phyloP scores from a whole-genome alignment of 1,284 basidiomycete genomes.

The Dichomitus squalens region DNA sequence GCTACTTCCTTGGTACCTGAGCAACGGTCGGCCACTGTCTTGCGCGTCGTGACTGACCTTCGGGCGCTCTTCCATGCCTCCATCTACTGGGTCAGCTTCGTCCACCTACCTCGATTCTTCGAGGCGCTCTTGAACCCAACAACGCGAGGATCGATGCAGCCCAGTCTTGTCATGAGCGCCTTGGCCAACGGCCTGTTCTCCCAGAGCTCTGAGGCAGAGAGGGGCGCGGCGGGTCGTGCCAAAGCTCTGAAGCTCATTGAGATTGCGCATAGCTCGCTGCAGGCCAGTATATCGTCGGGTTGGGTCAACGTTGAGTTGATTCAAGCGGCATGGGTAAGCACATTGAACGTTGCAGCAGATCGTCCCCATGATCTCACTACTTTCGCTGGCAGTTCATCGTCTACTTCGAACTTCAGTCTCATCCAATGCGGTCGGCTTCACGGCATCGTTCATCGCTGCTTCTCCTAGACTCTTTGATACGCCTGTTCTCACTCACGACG shows the following conservation, averaged over 20 bases:
- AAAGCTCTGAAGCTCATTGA: constrained; percentile 62
- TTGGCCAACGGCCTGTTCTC: constrained; percentile 69
- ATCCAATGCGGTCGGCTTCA: constrained; percentile 9
- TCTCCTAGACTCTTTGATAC: constrained; percentile 19
- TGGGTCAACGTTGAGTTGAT: constrained; percentile 75
- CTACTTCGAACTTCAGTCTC: constrained; percentile 21
- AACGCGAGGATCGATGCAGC: constrained; percentile 60
- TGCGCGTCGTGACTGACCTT: constrained; percentile 43
- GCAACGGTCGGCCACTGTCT: constrained; percentile 45
- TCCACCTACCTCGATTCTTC: constrained; percentile 70
- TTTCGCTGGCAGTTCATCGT: constrained; percentile 9
- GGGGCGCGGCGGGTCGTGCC: constrained; percentile 43
- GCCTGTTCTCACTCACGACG: constrained; percentile 17
- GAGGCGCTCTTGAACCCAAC: constrained; percentile 53
- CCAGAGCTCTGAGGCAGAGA: constrained; percentile 66
- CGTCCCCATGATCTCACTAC: not conserved
- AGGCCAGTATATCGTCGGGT: constrained; percentile 68
- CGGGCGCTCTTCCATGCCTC: constrained; percentile 62
- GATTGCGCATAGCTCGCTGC: constrained; percentile 65
- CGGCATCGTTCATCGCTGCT: constrained; percentile 10
- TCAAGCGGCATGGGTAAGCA: constrained; percentile 72
- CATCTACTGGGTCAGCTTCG: constrained; percentile 72
- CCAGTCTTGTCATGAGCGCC: constrained; percentile 61
- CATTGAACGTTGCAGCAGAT: not conserved
- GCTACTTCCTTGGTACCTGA: constrained; percentile 38